phyloP scores from a whole-genome alignment of 768 basidiomycete genomes.

The Agrocybe pediades region DNA sequence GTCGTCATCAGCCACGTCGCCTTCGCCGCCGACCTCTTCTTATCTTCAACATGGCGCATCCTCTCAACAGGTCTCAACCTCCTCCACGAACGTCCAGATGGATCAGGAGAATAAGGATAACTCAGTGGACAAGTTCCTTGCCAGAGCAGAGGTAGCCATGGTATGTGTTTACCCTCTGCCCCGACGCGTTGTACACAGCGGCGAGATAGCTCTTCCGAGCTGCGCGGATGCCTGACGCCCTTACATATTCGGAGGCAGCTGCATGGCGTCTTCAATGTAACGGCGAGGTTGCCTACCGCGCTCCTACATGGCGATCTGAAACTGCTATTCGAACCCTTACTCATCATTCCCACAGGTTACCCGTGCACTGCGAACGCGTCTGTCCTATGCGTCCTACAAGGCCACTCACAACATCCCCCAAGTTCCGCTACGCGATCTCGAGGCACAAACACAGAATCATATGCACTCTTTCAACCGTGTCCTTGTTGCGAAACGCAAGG shows the following conservation, averaged over 20 bases:
- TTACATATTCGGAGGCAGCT: constrained; percentile 14
- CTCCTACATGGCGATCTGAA: constrained; percentile 24
- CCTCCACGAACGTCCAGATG: constrained; percentile 37
- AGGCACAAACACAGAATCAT: constrained; percentile 55
- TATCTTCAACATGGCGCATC: constrained; percentile 52
- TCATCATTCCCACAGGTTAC: constrained; percentile 63
- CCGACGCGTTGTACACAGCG: constrained; percentile 49
- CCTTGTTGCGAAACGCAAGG: constrained; percentile 62
- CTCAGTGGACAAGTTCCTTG: constrained; percentile 75
- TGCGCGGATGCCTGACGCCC: constrained; percentile 15
- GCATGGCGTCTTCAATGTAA: constrained; percentile 8
- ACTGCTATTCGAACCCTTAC: constrained; percentile 35
- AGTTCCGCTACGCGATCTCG: constrained; percentile 69
- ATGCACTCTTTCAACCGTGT: constrained; percentile 48
- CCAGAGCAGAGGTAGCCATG: constrained; percentile 78
- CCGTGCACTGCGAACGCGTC: constrained; percentile 76
- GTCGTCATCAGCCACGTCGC: constrained; percentile 79
- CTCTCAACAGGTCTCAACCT: constrained; percentile 36
- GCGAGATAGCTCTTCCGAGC: constrained; percentile 25
- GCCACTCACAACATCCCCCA: constrained; percentile 73
- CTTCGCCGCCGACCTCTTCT: constrained; percentile 73
- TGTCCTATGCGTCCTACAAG: constrained; percentile 85
- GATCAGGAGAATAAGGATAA: constrained; percentile 66
- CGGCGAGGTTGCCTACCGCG: constrained; percentile 7
- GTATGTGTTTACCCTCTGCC: constrained; percentile 49